Conservation (phyloP, 148 eudicot species). For the Fallopia convolvulus region DNA sequence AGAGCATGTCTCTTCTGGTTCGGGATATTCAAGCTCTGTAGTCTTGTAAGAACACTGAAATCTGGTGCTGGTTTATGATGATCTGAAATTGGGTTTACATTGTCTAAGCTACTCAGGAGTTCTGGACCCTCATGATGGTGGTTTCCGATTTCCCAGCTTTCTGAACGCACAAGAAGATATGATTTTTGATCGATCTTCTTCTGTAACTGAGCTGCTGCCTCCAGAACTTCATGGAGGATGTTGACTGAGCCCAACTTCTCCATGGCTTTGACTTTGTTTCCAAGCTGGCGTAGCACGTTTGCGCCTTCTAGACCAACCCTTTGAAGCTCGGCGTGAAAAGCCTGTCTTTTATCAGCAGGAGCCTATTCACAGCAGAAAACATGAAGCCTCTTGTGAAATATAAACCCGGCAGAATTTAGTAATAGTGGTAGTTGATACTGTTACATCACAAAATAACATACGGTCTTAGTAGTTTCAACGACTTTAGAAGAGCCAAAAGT, state of each 20-base stretch:
- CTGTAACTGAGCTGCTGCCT: constrained; percentile 70
- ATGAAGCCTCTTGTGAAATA: not conserved
- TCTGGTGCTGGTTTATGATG: constrained; percentile 21
- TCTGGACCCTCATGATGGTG: constrained; percentile 21
- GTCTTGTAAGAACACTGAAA: constrained; percentile 25
- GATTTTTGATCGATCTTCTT: constrained; percentile 63
- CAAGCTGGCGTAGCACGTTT: constrained; percentile 60
- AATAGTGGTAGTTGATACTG: no score
- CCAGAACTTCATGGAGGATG: constrained; percentile 47
- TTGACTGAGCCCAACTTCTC: constrained; percentile 49
- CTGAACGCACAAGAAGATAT: constrained; percentile 66
- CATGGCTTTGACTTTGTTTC: constrained; percentile 62
- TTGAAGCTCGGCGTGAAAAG: constrained; percentile 57
- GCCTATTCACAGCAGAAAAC: constrained; percentile 35
- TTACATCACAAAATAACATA: not conserved
- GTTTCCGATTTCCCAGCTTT: constrained; percentile 58
- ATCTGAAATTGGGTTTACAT: constrained; percentile 21
- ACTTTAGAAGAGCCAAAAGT: no score
- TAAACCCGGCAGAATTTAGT: no score
- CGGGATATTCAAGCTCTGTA: constrained; percentile 24
- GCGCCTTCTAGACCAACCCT: constrained; percentile 79
- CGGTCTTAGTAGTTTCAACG: no score
- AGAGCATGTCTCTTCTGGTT: not conserved
- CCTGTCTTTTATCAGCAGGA: constrained; percentile 67
- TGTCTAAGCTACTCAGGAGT: constrained; percentile 22